Evolutionary conservation across 2,329 filamentous ascomycete species (phyloP), one percentile per base, ranked within the genome.

Genomic region (Tolypocladium guangdongense): DNA sequence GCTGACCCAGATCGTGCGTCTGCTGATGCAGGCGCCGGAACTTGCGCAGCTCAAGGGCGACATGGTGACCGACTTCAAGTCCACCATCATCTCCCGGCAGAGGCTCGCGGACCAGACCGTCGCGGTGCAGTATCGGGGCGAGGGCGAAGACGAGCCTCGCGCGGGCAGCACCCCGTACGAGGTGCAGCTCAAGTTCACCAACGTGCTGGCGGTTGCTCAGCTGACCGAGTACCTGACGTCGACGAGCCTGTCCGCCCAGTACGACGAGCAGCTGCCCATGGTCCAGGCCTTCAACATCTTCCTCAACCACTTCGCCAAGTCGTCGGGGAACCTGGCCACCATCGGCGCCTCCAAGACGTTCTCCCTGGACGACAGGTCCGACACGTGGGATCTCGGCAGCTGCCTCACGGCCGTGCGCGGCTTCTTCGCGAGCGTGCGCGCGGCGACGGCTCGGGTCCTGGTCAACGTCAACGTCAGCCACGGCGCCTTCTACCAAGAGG

Each of bases 51-150:
- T 51, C 43, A 49, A 50, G 4, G 38, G 46, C 14, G 58, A 64
- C 50, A 52, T 70, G 4, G 65, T 65, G 16, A 67, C 65, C 2
- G 68, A 70, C 52, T 71, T 69, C 57, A 63, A 56, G 53, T 62
- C 64, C 1, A 68, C 62, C 0, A 52, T 71, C 1, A 58, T 72
- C 33, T 59, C 66, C 7, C 60, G 58, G 2, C 53, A 39, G 12
- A 55, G 59, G 27, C 51, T 70, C 12, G 51, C 57, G 10, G 50
- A 56, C 7, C 36, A 39, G 24, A 50, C 48, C 16, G 38, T 60
- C 27, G 18, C 47, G 12, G 27, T 62, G 7, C 32, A 18, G 2
- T 71, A 70, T 55, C 63, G 63, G 2, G 35, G 52, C 2, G 68
- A 71, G 47, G 57, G 55, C 3, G 63, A 69, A 50, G 63, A 67